Evolutionary conservation across 2,329 filamentous ascomycete species (phyloP).

Genomic region (Penicillium capsulatum): DNA sequence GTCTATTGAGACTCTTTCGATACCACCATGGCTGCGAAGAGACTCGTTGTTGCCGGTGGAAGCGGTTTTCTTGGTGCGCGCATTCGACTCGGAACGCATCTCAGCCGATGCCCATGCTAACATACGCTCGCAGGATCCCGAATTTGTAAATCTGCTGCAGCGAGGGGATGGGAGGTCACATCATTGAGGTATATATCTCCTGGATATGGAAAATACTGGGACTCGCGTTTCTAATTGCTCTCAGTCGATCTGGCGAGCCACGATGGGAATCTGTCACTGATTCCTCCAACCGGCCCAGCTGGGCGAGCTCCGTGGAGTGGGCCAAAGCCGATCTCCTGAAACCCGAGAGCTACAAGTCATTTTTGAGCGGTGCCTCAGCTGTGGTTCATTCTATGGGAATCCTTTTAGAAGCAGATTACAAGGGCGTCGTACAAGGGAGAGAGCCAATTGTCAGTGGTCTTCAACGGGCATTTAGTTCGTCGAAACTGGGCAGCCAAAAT

Average conservation of each 20-base stretch:
- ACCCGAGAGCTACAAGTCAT: conserved; percentile 70
- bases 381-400: conserved; percentile 97
- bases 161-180: conserved; percentile 84
- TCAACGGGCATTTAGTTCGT: conserved; percentile 68
- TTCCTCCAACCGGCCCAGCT: conserved; percentile 65
- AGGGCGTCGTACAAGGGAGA: conserved; percentile 76
- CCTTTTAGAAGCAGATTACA: conserved; percentile 95
- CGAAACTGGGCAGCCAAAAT: conserved; percentile 61
- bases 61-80: conserved; percentile 76
- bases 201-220: too few species aligned
- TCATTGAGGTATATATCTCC: conserved; percentile 69
- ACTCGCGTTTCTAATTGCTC: neutral
- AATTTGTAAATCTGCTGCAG: conserved; percentile 85
- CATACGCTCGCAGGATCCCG: conserved; percentile 52
- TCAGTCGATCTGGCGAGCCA: conserved; percentile 83
- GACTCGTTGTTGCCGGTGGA: conserved; percentile 84
- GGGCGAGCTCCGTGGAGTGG: conserved; percentile 82
- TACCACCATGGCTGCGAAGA: conserved; percentile 58
- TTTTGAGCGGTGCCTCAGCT: conserved; percentile 72
- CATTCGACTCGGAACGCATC: neutral
- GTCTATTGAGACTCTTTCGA: neutral
- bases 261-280: conserved; percentile 77
- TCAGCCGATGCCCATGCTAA: conserved; percentile 8
- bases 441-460: conserved; percentile 79
- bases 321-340: conserved; percentile 81